Conservation (phyloP, 2,329 filamentous ascomycete species). For the Venturia pyrina region DNA sequence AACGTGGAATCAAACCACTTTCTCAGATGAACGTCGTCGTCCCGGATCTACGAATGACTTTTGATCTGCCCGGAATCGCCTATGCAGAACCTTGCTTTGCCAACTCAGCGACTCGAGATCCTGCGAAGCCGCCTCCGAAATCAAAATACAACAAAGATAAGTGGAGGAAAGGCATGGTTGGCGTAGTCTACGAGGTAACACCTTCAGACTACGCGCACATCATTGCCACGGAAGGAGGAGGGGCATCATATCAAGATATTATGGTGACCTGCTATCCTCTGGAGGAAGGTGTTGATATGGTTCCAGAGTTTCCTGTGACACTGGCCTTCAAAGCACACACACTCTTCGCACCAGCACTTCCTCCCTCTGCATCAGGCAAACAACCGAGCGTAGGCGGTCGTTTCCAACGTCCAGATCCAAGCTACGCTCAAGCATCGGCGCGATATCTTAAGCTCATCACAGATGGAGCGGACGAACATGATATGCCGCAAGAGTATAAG, state of each 20-base stretch:
- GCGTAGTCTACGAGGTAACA: slow-evolving; percentile 93
- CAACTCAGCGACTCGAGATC: slow-evolving; percentile 54
- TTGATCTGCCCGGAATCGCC: slow-evolving; percentile 76
- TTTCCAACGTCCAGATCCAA: slow-evolving; percentile 51
- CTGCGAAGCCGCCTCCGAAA: slow-evolving; percentile 19
- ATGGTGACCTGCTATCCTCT: slow-evolving; percentile 68
- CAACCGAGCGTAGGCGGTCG: slow-evolving; percentile 27
- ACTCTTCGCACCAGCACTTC: slow-evolving; percentile 54
- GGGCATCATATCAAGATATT: slow-evolving; percentile 74
- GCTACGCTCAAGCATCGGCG: slow-evolving; percentile 71
- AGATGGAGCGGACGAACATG: slow-evolving; percentile 68
- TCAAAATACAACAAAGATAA: slow-evolving; percentile 41
- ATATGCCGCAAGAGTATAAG: slow-evolving; percentile 69
- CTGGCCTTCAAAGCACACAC: slow-evolving; percentile 69
- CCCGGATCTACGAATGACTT: slow-evolving; percentile 66
- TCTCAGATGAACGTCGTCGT: slow-evolving; percentile 74
- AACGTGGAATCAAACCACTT: slow-evolving; percentile 69
- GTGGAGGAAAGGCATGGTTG: slow-evolving; percentile 78
- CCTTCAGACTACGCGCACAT: slow-evolving; percentile 72
- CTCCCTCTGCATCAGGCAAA: slow-evolving; percentile 20
- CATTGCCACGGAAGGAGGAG: slow-evolving; percentile 82
- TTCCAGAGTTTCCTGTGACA: slow-evolving; percentile 51
- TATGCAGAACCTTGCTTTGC: slow-evolving; percentile 90
- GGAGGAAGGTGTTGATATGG: slow-evolving; percentile 33
- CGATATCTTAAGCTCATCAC: slow-evolving; percentile 76